phyloP scores from a whole-genome alignment of 2,329 filamentous ascomycete species.

The Fusarium sp. region DNA sequence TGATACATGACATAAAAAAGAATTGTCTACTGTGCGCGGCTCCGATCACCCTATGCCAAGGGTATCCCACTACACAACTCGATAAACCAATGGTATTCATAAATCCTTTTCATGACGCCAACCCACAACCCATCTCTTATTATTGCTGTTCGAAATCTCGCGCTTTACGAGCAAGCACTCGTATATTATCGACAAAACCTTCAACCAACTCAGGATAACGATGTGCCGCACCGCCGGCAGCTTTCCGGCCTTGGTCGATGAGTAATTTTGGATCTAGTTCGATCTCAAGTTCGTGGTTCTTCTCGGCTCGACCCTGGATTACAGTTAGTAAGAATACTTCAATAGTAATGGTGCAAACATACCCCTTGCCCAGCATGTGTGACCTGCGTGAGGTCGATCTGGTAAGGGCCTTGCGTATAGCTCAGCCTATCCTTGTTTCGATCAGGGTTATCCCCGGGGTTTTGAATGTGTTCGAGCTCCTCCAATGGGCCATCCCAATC shows the following conservation, averaged over 20 bases:
- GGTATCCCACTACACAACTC: background rate
- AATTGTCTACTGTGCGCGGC: background rate
- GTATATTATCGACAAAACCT: constrained; percentile 79
- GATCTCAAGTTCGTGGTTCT: constrained; percentile 85
- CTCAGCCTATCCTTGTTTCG: constrained; percentile 91
- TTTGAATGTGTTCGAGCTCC: constrained; percentile 61
- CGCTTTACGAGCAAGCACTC: constrained; percentile 65
- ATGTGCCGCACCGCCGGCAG: constrained; percentile 64
- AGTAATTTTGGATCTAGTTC: constrained; percentile 75
- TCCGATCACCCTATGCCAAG: background rate
- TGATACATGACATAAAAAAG: background rate
- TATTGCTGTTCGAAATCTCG: constrained; percentile 46
- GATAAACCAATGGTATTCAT: constrained; percentile 1
- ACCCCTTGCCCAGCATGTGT: constrained; percentile 62
- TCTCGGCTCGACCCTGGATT: constrained; percentile 60
- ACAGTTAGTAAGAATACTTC: constrained; percentile 7
- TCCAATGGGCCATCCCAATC: constrained; percentile 78
- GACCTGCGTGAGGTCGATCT: constrained; percentile 94
- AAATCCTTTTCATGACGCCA: constrained; percentile 5
- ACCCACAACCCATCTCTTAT: background rate
- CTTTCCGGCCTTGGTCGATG: constrained; percentile 72
- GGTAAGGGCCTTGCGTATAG: constrained; percentile 88
- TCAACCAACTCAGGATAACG: constrained; percentile 76
- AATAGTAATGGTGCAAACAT: constrained; percentile 37
- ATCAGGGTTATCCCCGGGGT: constrained; percentile 62